A percentile compares a stretch with the other conserved stretches of the same genome.
Conservation (phyloP, 805 yeast genomes). For the Wickerhamiella sorbophila region DNA sequence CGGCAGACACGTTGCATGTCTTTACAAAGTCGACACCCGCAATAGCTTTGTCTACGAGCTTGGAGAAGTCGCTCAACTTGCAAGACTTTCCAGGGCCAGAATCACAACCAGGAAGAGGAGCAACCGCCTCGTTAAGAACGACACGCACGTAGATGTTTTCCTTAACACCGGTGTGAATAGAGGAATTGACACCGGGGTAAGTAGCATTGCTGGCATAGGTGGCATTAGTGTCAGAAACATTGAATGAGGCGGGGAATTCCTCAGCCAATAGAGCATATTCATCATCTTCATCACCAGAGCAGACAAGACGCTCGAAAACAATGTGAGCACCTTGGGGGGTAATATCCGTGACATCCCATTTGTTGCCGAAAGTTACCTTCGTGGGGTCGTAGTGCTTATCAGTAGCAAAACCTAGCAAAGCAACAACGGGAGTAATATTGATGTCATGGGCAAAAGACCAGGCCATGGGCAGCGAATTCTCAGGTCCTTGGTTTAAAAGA, state of each 20-base stretch:
- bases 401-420: conserved; percentile 35
- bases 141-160: conserved; percentile 33
- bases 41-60: conserved; percentile 9
- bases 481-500: conserved; percentile 31
- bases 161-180: conserved; percentile 5
- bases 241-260: conserved; percentile 16
- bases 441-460: conserved; percentile 45
- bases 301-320: conserved; percentile 26
- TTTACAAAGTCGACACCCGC: conserved; percentile 7
- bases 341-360: conserved; percentile 34
- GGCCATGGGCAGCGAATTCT: conserved; percentile 27
- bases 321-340: conserved; percentile 22
- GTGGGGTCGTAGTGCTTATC: conserved; percentile 27
- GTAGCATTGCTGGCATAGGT: conserved; percentile 8
- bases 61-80: conserved; percentile 21
- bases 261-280: conserved; percentile 1
- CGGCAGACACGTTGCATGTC: conserved; percentile 10
- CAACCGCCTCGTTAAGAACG: conserved; percentile 39
- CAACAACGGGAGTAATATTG: conserved; percentile 36
- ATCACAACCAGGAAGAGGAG: conserved; percentile 35
- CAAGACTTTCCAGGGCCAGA: conserved; percentile 40
- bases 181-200: conserved; percentile 8
- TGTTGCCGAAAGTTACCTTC: conserved; percentile 32
- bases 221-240: conserved; percentile 12
- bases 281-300: conserved; percentile 24